Base-by-base conservation (phyloP, 2,329 filamentous ascomycete species). In the Emericellopsis atlantica region DNA sequence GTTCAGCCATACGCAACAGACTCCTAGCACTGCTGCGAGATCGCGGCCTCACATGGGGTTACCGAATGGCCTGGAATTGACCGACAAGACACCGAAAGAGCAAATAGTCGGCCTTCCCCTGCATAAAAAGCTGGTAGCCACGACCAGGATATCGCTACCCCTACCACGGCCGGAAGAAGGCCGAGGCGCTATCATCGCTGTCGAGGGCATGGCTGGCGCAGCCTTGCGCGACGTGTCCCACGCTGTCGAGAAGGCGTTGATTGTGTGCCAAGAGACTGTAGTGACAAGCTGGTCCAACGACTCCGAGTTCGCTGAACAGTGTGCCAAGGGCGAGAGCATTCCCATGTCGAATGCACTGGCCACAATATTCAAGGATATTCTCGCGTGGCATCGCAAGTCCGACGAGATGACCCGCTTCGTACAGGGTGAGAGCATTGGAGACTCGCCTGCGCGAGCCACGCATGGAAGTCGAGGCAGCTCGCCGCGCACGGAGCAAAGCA, bases 111-210 rank as follows among this genome's bases (percentile, higher is more conserved):
- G 70, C 22, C 83, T 92, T 40, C 74, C 81, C 0, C 82, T 84
- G 51, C 61, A 78, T 36, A 78, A 79, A 48, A 95, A 94, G 59
- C 75, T 95, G 50, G 77, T 79, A 38, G 72, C 90, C 2, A 67
- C 96, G 29, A 70, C 77, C 14, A 79, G 78, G 45, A 86, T 95
- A 48, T 82, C 82, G 36, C 84, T 81, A 21, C 79, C 84, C 0
- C 65, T 85, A 12, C 14, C 52, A 62, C 1, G 52, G 56, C 5
- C 56, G 59, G 4, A 51, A 49, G 4, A 47, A 52, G 4, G 46
- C 46, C 75, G 88, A n/a, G 89, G 90, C 0, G 76, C 84, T 0
- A 74, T 95, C 32, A 80, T 96, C 46, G 82, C 85, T 1, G 66
- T 96, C 23, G 90, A 96, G 58, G 89, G 89, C 1, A 70, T 81